A percentile compares a stretch with the other conserved stretches of the same genome.
Evolutionary conservation across 108 stramenopile species (phyloP).

Genomic region (Chaetoceros muelleri): DNA sequence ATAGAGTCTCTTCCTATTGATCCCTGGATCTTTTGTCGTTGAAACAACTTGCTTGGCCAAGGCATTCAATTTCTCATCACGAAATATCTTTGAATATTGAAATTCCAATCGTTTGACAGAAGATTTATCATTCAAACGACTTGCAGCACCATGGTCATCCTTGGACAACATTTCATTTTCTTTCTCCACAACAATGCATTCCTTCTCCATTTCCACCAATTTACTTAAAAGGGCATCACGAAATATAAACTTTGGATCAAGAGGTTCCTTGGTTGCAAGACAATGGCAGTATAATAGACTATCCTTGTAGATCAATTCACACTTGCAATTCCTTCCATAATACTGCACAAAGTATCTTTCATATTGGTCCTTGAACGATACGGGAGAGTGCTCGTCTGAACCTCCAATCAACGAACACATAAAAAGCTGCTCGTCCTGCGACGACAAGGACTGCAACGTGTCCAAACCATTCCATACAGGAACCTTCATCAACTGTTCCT

Average conservation of each 20-base stretch:
- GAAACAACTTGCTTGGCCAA: constrained; percentile 17
- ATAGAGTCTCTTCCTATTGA: constrained; percentile 17
- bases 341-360: constrained; percentile 19
- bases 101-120: constrained; percentile 31
- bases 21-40: constrained; percentile 12
- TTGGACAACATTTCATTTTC: no score
- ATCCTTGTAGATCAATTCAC: constrained; percentile 22
- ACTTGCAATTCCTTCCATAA: constrained; percentile 42
- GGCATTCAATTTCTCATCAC: constrained; percentile 17
- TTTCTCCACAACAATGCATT: constrained; percentile 13
- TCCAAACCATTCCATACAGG: background rate
- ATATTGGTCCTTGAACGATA: background rate
- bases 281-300: constrained; percentile 70
- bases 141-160: no score
- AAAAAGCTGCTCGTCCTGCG: no score
- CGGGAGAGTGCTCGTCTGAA: no score
- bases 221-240: constrained; percentile 51
- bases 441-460: constrained; percentile 7
- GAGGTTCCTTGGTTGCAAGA: constrained; percentile 43
- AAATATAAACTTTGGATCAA: constrained; percentile 49
- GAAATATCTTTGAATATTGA: constrained; percentile 31
- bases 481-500: background rate
- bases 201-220: constrained; percentile 37
- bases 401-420: no score
- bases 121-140: no score